Conservation (phyloP, 352 stramenopile genomes). For the Globisporangium camurandrum region DNA sequence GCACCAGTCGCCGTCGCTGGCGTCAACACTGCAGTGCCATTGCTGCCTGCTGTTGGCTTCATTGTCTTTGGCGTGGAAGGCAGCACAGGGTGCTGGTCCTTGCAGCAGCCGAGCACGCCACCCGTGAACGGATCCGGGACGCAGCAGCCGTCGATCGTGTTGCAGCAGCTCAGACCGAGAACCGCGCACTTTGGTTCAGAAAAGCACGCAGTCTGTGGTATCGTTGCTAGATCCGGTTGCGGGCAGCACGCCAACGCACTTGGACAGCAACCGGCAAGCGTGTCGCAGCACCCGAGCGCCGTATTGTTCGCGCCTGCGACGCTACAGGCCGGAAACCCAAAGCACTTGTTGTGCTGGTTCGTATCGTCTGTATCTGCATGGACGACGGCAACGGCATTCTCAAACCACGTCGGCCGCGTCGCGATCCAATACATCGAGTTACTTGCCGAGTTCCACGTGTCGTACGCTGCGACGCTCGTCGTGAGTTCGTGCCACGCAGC, state of each 20-base stretch:
- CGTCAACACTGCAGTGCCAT: background rate
- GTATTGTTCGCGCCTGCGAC: conserved; percentile 51
- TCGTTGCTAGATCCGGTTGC: conserved; percentile 21
- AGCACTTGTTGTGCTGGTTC: conserved; percentile 39
- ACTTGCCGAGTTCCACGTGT: conserved; percentile 68
- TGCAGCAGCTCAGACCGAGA: conserved; percentile 55
- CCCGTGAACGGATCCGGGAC: conserved; percentile 38
- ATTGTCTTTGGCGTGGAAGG: no score
- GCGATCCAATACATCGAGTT: conserved; percentile 75
- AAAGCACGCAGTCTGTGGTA: conserved; percentile 57
- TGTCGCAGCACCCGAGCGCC: conserved; percentile 51
- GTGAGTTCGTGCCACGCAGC: conserved; percentile 60
- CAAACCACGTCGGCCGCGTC: conserved; percentile 64
- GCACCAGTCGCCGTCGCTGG: conserved; percentile 6
- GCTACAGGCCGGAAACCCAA: conserved; percentile 51
- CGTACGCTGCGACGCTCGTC: conserved; percentile 36
- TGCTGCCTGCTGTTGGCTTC: conserved; percentile 17
- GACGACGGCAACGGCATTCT: no score
- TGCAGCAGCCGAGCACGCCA: conserved; percentile 53
- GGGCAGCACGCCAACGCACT: conserved; percentile 59
- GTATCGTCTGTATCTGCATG: conserved; percentile 30
- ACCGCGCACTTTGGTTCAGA: conserved; percentile 53
- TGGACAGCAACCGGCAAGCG: conserved; percentile 65
- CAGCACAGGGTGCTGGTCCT: conserved; percentile 49
- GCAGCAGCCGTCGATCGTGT: conserved; percentile 65